phyloP scores from a whole-genome alignment of 306 rosid species.

The Malus sieversii region DNA sequence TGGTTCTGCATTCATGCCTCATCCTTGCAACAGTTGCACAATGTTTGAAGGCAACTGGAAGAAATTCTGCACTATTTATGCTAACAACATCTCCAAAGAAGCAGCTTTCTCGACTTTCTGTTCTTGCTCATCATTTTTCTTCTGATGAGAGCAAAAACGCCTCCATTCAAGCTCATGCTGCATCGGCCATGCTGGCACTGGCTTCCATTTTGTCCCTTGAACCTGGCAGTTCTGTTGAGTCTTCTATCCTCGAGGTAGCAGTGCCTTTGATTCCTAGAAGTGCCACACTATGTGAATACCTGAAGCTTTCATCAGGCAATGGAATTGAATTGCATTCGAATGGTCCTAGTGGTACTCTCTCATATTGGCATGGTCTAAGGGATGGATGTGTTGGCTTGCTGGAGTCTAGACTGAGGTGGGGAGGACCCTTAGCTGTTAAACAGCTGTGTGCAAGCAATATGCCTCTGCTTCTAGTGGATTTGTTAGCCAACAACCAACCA shows the following conservation, averaged over 20 bases:
- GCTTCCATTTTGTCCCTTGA: constrained; percentile 83
- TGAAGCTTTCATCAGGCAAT: constrained; percentile 45
- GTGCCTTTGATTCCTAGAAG: constrained; percentile 78
- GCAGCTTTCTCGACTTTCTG: constrained; percentile 74
- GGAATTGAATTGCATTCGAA: constrained; percentile 36
- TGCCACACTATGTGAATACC: constrained; percentile 50
- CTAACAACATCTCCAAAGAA: constrained; percentile 71
- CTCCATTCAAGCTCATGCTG: constrained; percentile 46
- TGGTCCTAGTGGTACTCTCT: constrained; percentile 41
- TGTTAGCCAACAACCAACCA: constrained; percentile 42
- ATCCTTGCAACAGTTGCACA: constrained; percentile 71
- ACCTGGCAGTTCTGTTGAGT: constrained; percentile 60
- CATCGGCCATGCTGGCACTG: constrained; percentile 80
- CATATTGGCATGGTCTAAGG: constrained; percentile 70
- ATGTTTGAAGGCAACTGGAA: constrained; percentile 70
- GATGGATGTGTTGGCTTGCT: constrained; percentile 90
- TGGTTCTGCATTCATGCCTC: constrained; percentile 69
- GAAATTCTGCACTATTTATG: constrained; percentile 81
- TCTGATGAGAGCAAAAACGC: constrained; percentile 48
- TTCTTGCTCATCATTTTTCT: constrained; percentile 58
- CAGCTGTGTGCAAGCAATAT: constrained; percentile 79
- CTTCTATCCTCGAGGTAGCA: constrained; percentile 66
- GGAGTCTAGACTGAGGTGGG: constrained; percentile 75
- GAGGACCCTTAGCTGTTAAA: constrained; percentile 82
- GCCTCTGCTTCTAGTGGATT: constrained; percentile 65